Evolutionary conservation across 768 basidiomycete species (phyloP), one percentile per base, ranked within the genome.

Genomic region (Podaxis sp.): DNA sequence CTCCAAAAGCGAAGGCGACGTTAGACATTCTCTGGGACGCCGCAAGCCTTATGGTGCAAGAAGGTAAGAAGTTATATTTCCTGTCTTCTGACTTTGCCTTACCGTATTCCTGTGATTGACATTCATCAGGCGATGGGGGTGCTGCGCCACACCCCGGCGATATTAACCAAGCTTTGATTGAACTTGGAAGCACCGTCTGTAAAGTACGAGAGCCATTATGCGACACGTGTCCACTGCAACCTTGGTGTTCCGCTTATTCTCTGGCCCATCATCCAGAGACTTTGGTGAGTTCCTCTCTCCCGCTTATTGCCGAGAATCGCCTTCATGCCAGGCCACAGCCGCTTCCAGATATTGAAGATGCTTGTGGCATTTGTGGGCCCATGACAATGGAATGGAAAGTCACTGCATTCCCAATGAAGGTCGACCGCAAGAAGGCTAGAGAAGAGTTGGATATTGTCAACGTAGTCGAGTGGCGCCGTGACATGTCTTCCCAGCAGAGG

Each of bases 151-250:
- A 82, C 65, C 84, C 94, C 0, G 93, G 95, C 17, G 92, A 96
- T 71, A 80, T 95, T 66, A 96, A 96, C 70, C 91, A 97, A 76
- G 95, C 92, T 13, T 80, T 99, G 56, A 98, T 98, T 72, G 96
- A 99, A 71, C 85, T 98, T 6, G 96, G 96, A 54, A 92, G 92
- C 71, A 96, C 94, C 2, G 84, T 97, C 2, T 99, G 96, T 77
- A 95, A 90, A 73, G 88, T 92, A 46, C 87, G 86, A 64, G 85
- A 90, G 65, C 96, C 96, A 9, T 74, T 77, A 19, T 98, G 96
- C 69, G 75, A 68, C 17, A 69, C 75, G 17, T 98, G 96, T 74
- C 93, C 95, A 19, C 67, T 98, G 49, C 82, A 74, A 52, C 64
- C 76, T 22, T 83, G 84, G 77, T 99, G 96, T 69, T 74, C 78